Evolutionary conservation across 1,284 basidiomycete genomes (phyloP), one percentile per base, ranked within the genome.

Genomic region (Rugosomyces carneus): DNA sequence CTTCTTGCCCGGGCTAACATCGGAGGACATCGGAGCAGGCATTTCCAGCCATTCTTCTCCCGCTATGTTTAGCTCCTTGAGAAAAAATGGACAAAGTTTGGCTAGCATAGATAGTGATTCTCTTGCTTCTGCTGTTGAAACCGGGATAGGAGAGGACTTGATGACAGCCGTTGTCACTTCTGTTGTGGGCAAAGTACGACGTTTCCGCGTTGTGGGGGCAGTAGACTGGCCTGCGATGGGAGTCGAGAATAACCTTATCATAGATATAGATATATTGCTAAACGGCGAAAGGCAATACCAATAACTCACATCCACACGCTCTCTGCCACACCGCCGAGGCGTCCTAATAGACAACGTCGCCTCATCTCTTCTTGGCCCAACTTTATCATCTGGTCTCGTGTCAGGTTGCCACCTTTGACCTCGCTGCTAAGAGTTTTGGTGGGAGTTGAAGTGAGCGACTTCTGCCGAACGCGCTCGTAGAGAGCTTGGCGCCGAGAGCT

Each of bases 21-120:
- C 58, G 2, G 45, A 53, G 18, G 53, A 49, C 19, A 52, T 51
- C n/a, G 53, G 44, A 41, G 80, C 72, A 23, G 86, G 85, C 85
- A 88, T 89, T 63, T 89, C 87, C 6, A 89, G 65, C 86, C 85
- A 89, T 44, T 84, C 83, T 57, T 80, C 78, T n/a, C 78, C 76
- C 6, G 66, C 75, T 15, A 89, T 73, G 51, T 75, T 67, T 8
- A 87, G 64, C 40, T 68, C 69, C 55, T 72, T 79, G 45, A 90
- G 60, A 68, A 89, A 89, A 66, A 89, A 89, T 0, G 86, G 86
- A 57, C 87, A 89, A 13, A 89, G 64, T 32, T 72, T 72, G 5
- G 72, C 68, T 41, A 90, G 70, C 60, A 89, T 70, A 16, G 66
- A 64, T 32, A 90, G 61, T 2, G 84, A 88, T 55, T 89, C 85